phyloP scores from a whole-genome alignment of 1,284 basidiomycete genomes.

The Mycosarcoma mackinlayi region DNA sequence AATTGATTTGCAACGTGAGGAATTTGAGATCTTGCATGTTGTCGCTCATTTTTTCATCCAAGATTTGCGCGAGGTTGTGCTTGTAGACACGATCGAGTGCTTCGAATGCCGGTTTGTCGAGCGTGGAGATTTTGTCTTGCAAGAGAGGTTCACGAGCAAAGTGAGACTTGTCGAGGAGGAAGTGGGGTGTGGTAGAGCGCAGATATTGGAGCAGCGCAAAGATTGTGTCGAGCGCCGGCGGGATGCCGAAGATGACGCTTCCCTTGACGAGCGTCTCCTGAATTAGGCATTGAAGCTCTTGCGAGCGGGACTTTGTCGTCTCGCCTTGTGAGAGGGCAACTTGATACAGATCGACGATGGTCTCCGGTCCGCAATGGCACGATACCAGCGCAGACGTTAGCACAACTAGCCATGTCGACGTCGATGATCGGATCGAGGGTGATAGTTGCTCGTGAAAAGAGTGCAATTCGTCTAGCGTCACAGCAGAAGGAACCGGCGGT shows the following conservation, averaged over 20 bases:
- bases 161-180: background rate
- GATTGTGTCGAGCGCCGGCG: constrained; percentile 20
- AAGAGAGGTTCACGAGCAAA: constrained; percentile 1
- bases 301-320: background rate
- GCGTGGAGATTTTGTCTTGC: background rate
- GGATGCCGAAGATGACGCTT: constrained; percentile 27
- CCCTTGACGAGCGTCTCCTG: constrained; percentile 33
- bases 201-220: constrained; percentile 26
- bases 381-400: constrained; percentile 20
- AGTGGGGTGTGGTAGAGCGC: background rate
- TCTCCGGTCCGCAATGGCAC: constrained; percentile 16
- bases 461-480: constrained; percentile 11
- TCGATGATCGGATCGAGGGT: background rate
- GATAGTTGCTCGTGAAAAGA: constrained; percentile 6
- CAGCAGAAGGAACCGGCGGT: background rate
- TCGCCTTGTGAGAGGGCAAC: constrained; percentile 5
- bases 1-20: constrained; percentile 44
- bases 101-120: background rate
- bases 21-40: constrained; percentile 43
- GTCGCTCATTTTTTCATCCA: constrained; percentile 12
- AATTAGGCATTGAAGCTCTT: constrained; percentile 13
- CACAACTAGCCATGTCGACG: constrained; percentile 13
- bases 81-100: constrained; percentile 21
- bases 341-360: constrained; percentile 15
- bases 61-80: constrained; percentile 35